phyloP scores from a whole-genome alignment of 371 early-diverging fungal genomes.

The Homolaphlyctis polyrhiza region DNA sequence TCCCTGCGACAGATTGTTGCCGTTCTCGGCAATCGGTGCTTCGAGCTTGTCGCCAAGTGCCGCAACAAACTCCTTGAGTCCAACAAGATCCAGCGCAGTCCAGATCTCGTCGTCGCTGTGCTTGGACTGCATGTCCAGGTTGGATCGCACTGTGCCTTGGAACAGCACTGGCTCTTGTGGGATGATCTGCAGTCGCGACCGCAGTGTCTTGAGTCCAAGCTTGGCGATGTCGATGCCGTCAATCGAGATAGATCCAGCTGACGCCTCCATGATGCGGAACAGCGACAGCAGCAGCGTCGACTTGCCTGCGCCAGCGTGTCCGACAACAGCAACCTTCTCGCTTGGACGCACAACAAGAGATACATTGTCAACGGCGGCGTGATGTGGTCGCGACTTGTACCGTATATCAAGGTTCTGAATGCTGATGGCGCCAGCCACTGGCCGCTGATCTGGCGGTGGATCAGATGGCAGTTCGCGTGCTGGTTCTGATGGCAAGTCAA shows the following conservation, averaged over 20 bases:
- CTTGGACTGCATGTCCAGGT: conserved; percentile 9
- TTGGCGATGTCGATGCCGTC: conserved; percentile 59
- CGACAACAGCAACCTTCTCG: conserved; percentile 70
- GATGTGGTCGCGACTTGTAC: conserved; percentile 36
- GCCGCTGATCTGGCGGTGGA: conserved; percentile 25
- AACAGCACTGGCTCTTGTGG: conserved; percentile 68
- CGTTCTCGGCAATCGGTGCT: conserved; percentile 9
- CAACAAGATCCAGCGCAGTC: conserved; percentile 29
- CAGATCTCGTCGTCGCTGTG: conserved; percentile 29
- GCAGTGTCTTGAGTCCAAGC: conserved; percentile 33
- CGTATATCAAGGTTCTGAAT: conserved; percentile 58
- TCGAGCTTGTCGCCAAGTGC: conserved; percentile 21
- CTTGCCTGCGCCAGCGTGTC: conserved; percentile 86
- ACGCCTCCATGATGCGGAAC: conserved; percentile 85
- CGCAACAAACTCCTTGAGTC: conserved; percentile 28
- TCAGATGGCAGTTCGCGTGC: conserved; percentile 31
- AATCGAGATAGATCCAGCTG: conserved; percentile 54
- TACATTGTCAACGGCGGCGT: conserved; percentile 41
- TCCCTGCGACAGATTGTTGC: conserved; percentile 45
- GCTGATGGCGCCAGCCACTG: conserved; percentile 53
- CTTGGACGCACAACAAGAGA: conserved; percentile 22
- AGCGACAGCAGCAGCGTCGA: conserved; percentile 73
- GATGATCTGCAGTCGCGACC: conserved; percentile 58
- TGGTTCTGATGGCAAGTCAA: conserved; percentile 69
- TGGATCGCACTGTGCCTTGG: conserved; percentile 61